Percentiles rank a stretch among this genome's conserved stretches.
Evolutionary conservation across 2,329 filamentous ascomycete genomes (phyloP).

Genomic region (Cladorrhinum sp.): DNA sequence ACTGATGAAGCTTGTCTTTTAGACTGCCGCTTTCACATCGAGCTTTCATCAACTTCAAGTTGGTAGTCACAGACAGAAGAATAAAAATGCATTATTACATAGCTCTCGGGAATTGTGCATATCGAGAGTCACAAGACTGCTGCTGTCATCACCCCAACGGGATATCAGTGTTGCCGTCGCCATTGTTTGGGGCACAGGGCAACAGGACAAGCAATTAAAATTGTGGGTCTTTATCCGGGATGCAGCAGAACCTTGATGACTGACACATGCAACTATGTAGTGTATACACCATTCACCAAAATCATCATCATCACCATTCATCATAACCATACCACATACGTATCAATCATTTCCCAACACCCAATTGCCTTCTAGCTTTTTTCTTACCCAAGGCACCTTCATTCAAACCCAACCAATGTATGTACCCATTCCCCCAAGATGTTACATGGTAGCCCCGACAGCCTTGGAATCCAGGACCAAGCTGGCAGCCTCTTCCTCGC

Average conservation of each 20-base stretch:
- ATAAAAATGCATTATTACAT: not conserved
- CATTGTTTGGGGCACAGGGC: not conserved
- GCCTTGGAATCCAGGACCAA: constrained; percentile 30
- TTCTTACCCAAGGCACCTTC: too few species aligned
- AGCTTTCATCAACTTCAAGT: not conserved
- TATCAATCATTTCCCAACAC: too few species aligned
- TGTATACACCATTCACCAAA: too few species aligned
- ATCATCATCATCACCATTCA: too few species aligned
- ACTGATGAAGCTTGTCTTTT: not conserved
- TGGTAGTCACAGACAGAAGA: too few species aligned
- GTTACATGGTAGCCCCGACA: constrained; percentile 32
- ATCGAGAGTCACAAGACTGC: not conserved
- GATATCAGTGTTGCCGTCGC: not conserved
- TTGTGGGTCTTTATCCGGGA: not conserved
- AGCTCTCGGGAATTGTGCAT: too few species aligned
- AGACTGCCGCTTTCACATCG: not conserved
- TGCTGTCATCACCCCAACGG: not conserved
- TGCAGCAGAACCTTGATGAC: constrained; percentile 5
- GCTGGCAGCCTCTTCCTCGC: constrained; percentile 30
- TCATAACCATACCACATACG: too few species aligned
- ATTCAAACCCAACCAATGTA: too few species aligned
- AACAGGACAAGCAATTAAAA: not conserved
- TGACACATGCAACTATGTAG: not conserved
- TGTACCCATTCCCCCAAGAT: not conserved
- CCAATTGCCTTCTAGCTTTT: too few species aligned